phyloP scores from a whole-genome alignment of 345 rosid species.

The Passiflora organensis region DNA sequence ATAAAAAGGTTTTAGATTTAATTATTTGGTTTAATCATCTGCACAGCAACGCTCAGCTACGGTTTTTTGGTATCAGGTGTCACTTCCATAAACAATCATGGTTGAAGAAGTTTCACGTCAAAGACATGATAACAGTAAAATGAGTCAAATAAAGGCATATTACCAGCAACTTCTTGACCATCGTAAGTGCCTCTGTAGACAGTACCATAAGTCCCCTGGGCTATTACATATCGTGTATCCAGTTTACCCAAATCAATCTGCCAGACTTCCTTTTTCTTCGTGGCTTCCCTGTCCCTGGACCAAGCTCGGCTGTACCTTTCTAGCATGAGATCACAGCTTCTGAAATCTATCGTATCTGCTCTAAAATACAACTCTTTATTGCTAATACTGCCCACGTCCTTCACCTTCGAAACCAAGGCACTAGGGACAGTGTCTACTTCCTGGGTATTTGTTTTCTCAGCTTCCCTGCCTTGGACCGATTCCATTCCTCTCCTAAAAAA shows the following conservation, averaged over 20 bases:
- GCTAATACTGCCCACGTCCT: constrained; percentile 16
- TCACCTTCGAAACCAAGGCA: constrained; percentile 8
- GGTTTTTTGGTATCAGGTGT: no score
- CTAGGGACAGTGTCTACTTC: not conserved
- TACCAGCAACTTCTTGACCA: constrained; percentile 34
- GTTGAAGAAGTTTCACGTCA: no score
- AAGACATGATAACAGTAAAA: no score
- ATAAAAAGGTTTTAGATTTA: no score
- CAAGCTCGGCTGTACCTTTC: constrained; percentile 32
- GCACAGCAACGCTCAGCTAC: no score
- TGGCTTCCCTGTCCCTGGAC: constrained; percentile 25
- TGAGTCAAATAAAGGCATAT: no score
- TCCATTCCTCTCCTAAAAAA: constrained; percentile 7
- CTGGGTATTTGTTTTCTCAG: constrained; percentile 1
- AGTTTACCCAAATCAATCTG: constrained; percentile 26
- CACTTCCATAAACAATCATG: no score
- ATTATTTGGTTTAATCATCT: no score
- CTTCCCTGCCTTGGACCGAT: constrained; percentile 13
- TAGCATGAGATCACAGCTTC: constrained; percentile 27
- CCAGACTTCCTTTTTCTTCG: constrained; percentile 20
- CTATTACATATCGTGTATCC: constrained; percentile 22
- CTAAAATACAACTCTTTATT: constrained; percentile 20
- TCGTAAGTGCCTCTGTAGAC: constrained; percentile 34
- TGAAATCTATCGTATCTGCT: constrained; percentile 31
- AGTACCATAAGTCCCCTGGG: constrained; percentile 29